Evolutionary conservation across 2,329 filamentous ascomycete genomes (phyloP).

Genomic region (Fusarium sterilihyphosum): DNA sequence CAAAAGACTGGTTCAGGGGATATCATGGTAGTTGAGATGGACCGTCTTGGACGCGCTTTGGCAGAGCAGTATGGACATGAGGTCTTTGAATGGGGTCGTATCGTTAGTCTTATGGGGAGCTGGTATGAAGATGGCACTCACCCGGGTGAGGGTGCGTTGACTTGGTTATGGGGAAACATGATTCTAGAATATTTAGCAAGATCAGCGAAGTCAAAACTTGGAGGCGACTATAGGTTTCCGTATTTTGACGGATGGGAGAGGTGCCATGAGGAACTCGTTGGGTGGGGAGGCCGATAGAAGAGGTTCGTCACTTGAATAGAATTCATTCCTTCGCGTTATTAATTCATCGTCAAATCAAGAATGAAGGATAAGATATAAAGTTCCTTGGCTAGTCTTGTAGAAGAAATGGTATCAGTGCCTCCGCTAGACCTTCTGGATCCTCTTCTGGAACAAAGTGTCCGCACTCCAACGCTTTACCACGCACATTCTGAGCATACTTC

Average conservation of each 20-base stretch:
- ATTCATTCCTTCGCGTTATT: no score
- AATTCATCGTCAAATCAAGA: no score
- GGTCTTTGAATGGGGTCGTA: constrained; percentile 2
- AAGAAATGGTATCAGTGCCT: not conserved
- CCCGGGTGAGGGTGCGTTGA: not conserved
- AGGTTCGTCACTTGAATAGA: no score
- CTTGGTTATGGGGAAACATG: constrained; percentile 7
- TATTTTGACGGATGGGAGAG: constrained; percentile 16
- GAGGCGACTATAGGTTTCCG: not conserved
- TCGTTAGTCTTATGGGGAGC: not conserved
- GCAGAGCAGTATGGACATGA: not conserved
- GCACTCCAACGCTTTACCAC: not conserved
- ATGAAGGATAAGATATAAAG: no score
- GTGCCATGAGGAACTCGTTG: not conserved
- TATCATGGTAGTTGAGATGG: constrained; percentile 1
- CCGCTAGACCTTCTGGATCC: not conserved
- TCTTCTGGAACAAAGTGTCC: not conserved
- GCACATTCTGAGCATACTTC: not conserved
- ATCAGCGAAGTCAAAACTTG: not conserved
- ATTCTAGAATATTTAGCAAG: constrained; percentile 8
- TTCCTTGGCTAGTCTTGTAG: no score
- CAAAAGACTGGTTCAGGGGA: not conserved
- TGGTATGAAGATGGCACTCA: not conserved
- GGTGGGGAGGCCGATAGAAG: not conserved
- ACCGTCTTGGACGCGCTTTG: not conserved